A percentile compares a stretch with the other conserved stretches of the same genome.
Evolutionary conservation across 2,329 filamentous ascomycete genomes (phyloP).

Genomic region (Alternaria hordeiaustralica): DNA sequence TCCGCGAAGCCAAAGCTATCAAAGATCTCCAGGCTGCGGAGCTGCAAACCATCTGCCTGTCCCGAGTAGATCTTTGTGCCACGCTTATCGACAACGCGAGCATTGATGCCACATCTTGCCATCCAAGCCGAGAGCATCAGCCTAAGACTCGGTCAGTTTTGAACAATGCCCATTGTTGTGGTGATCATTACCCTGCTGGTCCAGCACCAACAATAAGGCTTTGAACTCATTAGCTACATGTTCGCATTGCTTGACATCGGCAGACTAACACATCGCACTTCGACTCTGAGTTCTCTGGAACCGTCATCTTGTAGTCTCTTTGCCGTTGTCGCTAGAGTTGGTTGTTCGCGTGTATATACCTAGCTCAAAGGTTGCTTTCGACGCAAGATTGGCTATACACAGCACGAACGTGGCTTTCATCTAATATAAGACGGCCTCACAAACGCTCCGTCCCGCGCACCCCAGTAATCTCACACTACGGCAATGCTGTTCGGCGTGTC

Average conservation of each 20-base stretch:
- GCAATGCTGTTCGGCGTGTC: constrained; percentile 27
- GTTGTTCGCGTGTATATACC: not conserved
- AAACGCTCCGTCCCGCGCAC: not conserved
- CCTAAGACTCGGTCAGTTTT: constrained; percentile 9
- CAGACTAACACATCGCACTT: constrained; percentile 46
- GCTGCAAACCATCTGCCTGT: constrained; percentile 53
- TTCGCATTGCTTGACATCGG: not conserved
- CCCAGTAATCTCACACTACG: constrained; percentile 13
- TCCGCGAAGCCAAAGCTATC: constrained; percentile 72
- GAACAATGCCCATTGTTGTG: not conserved
- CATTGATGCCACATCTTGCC: constrained; percentile 49
- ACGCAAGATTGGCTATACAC: not conserved
- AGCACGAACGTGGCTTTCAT: not conserved
- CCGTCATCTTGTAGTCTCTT: constrained; percentile 33
- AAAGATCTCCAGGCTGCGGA: constrained; percentile 53
- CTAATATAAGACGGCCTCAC: constrained; percentile 2
- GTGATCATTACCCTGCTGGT: constrained; percentile 29
- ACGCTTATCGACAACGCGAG: constrained; percentile 52
- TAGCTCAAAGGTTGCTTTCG: not conserved
- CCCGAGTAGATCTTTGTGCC: constrained; percentile 51
- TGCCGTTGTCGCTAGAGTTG: not conserved
- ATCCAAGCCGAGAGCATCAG: constrained; percentile 53
- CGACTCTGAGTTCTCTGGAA: constrained; percentile 29
- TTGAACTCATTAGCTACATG: not conserved
- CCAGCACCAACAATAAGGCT: constrained; percentile 51